A percentile compares a stretch with the other conserved stretches of the same genome.
These are phyloP conservation scores for Jamesozyma gamospora DNA, from an alignment of 805 yeast genomes.

Conservation along the genomic window DNA sequence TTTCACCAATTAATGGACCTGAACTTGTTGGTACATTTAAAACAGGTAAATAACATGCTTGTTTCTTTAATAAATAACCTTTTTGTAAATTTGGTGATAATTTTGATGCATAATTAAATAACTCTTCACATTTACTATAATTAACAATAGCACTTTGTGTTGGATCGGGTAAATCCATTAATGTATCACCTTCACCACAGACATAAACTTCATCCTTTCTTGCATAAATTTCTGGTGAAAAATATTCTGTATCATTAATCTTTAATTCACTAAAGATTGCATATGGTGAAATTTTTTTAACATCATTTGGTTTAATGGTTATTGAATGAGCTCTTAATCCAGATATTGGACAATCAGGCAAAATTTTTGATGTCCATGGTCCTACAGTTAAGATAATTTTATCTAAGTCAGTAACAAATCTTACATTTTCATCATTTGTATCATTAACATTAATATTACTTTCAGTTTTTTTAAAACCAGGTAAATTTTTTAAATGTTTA, in stretches of 20 bases:
- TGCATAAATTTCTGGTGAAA: conserved; percentile 90
- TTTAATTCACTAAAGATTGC: conserved; percentile 90
- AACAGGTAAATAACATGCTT: conserved; percentile 94
- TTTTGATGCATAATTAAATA: conserved; percentile 71
- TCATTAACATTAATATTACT: neutral
- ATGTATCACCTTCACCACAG: conserved; percentile 93
- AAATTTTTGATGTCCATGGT: conserved; percentile 89
- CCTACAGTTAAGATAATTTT: conserved; percentile 83
- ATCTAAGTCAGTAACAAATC: conserved; percentile 43
- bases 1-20: conserved; percentile 92
- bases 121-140: conserved; percentile 76
- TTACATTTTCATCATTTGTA: conserved; percentile 19
- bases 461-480: conserved; percentile 12
- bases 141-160: conserved; percentile 90
- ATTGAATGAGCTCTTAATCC: conserved; percentile 94
- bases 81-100: conserved; percentile 57
- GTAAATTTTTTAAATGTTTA: conserved; percentile 28
- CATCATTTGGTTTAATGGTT: conserved; percentile 67
- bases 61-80: conserved; percentile 72
- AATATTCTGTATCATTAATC: conserved; percentile 55
- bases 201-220: conserved; percentile 92
- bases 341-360: conserved; percentile 89
- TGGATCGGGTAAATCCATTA: conserved; percentile 85
- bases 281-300: conserved; percentile 71
- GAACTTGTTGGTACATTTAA: conserved; percentile 84